phyloP scores from a whole-genome alignment of 805 yeast species.

The Babjeviella inositovora region DNA sequence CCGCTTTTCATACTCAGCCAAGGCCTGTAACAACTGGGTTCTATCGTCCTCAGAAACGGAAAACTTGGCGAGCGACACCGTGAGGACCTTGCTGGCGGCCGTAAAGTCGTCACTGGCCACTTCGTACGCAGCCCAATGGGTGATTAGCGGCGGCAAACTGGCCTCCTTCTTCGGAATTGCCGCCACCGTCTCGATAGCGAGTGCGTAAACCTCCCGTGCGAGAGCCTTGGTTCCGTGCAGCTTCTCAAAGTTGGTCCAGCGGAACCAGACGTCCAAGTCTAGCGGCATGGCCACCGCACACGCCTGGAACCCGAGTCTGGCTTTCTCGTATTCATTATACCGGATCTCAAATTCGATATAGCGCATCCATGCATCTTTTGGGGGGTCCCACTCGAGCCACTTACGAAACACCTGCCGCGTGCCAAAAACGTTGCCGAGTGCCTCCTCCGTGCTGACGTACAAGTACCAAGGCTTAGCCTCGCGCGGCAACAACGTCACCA shows the following conservation, averaged over 20 bases:
- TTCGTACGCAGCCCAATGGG: constrained; percentile 72
- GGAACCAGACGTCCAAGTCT: constrained; percentile 45
- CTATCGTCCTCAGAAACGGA: constrained; percentile 15
- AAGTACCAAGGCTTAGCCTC: constrained; percentile 79
- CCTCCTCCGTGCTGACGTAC: constrained; percentile 72
- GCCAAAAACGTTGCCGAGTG: constrained; percentile 43
- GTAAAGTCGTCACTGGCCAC: constrained; percentile 39
- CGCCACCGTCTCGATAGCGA: constrained; percentile 41
- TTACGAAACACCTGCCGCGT: constrained; percentile 53
- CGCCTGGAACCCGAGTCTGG: constrained; percentile 37
- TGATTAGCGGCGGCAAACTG: constrained; percentile 19
- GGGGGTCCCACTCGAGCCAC: constrained; percentile 76
- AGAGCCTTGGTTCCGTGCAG: constrained; percentile 24
- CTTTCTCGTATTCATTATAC: constrained; percentile 40
- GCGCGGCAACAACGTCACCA: constrained; percentile 56
- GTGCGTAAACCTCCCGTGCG: constrained; percentile 48
- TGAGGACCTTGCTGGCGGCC: constrained; percentile 43
- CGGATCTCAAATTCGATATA: constrained; percentile 61
- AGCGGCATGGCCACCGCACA: constrained; percentile 39
- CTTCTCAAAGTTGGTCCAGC: constrained; percentile 64
- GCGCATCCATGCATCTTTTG: constrained; percentile 52
- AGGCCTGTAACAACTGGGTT: constrained; percentile 18
- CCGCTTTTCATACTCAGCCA: constrained; percentile 47
- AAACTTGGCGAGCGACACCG: constrained; percentile 28
- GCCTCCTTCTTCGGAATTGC: constrained; percentile 8